Evolutionary conservation across 129 eudicot species (phyloP).

Genomic region (Tagetes patula): DNA sequence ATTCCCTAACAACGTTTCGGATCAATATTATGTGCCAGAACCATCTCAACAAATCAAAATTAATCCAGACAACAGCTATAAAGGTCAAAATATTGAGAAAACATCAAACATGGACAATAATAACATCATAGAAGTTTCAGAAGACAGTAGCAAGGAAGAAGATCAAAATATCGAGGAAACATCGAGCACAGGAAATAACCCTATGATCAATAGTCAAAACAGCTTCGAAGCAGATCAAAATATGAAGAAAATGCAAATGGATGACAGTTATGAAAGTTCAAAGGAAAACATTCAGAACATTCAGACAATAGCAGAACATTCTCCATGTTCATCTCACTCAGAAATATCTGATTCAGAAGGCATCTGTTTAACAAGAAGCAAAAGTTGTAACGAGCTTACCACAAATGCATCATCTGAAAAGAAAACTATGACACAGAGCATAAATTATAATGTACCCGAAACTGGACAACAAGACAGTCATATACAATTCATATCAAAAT

Average conservation of each 20-base stretch:
- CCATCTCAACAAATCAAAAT: constrained; percentile 33
- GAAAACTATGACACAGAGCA: constrained; percentile 23
- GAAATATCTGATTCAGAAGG: constrained; percentile 40
- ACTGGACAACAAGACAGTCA: constrained; percentile 18
- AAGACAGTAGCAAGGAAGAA: constrained; percentile 12
- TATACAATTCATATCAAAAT: constrained; percentile 22
- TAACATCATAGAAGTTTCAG: neutral
- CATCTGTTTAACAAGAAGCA: constrained; percentile 37
- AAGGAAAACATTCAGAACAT: constrained; percentile 36
- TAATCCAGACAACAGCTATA: constrained; percentile 47
- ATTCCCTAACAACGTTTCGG: constrained; percentile 41
- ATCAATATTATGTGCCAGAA: constrained; percentile 47
- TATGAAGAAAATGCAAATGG: neutral
- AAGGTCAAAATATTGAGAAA: constrained; percentile 49
- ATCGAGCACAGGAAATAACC: constrained; percentile 6
- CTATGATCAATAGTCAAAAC: neutral
- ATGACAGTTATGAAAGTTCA: constrained; percentile 11
- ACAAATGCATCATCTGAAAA: constrained; percentile 30
- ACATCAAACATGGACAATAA: constrained; percentile 24
- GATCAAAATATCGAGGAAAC: constrained; percentile 50
- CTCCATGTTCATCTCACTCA: constrained; percentile 50
- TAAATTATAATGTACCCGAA: constrained; percentile 16
- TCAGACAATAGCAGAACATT: constrained; percentile 30
- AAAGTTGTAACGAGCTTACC: constrained; percentile 43
- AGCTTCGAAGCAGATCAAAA: neutral